These are phyloP conservation scores for Blastosporella zonata DNA, from an alignment of 1,284 basidiomycete genomes.

Conservation along the genomic window DNA sequence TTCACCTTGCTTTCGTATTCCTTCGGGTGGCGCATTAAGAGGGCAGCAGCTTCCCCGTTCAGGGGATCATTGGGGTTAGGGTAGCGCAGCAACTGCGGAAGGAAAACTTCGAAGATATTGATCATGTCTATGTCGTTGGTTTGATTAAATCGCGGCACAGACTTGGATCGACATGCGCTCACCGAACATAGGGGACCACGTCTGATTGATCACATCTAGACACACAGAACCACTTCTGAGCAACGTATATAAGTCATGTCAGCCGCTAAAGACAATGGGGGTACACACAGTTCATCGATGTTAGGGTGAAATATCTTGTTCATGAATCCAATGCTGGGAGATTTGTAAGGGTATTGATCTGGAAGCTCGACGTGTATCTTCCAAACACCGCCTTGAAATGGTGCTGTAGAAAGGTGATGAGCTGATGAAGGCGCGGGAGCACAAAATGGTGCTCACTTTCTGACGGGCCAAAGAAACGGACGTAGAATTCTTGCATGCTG, in stretches of 20 bases:
- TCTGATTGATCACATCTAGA: conserved; percentile 96
- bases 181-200: conserved; percentile 99
- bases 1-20: conserved; percentile 92
- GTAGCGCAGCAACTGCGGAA: conserved; percentile 95
- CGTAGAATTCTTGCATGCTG: conserved; percentile 99
- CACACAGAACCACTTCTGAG: conserved; percentile 90
- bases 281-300: conserved; percentile 87
- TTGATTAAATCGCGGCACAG: neutral
- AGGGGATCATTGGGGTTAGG: conserved; percentile 98
- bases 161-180: conserved; percentile 19
- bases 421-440: conserved; percentile 1
- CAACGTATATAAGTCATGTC: conserved; percentile 13
- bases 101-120: conserved; percentile 98
- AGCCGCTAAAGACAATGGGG: neutral
- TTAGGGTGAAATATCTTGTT: conserved; percentile 99
- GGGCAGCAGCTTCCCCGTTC: conserved; percentile 95
- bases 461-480: conserved; percentile 89
- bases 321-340: conserved; percentile 98
- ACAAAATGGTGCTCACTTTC: conserved; percentile 70
- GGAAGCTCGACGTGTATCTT: conserved; percentile 99
- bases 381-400: conserved; percentile 95
- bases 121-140: conserved; percentile 77
- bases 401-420: conserved; percentile 54
- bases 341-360: conserved; percentile 98
- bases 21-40: conserved; percentile 96